Base-by-base conservation (phyloP, 192 early-diverging fungal genomes). In the Podila minutissima region DNA sequence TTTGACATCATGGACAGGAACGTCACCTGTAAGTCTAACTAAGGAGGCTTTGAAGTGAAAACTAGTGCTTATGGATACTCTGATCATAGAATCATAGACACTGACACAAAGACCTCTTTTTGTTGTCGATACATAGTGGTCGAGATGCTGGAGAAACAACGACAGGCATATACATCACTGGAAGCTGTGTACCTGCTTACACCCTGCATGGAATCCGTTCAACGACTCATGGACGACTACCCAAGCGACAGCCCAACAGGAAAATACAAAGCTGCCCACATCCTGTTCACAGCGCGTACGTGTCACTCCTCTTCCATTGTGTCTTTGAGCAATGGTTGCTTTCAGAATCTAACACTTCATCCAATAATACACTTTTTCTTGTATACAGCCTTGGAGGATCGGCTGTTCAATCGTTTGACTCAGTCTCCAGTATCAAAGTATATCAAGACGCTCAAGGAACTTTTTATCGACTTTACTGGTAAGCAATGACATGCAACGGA, bases 391-490 rank as follows among this genome's bases (percentile, higher is more conserved):
- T 67, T 94, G 28, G 87, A 91, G 15, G 89, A 94, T 69, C 62
- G 66, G 0, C 76, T 94, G 1, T 92, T 93, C 69, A 72, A 89
- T 26, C 83, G 85, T 17, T 75, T 95, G 67, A 91, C 84, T 20
- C 73, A 74, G 20, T 86, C 90, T 0, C 72, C 86, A 20, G 89
- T 90, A 4, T 77, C 82, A 41, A 83, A 88, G 46, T 87, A 85
- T 57, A 89, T 95, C 32, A 91, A 87, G 66, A 86, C 84, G 5
- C 74, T 93, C 35, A 92, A 90, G 75, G 95, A 96, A 67, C 84
- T 96, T 67, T 92, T 90, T 72, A 88, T 95, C 49, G 95, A 96
- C 69, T 95, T 96, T 72, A 83, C 93, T 62, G 92, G 94, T 95
- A 75, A 32, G 49, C 4, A 37, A 41, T 24, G 15, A 0, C 17